phyloP scores from a whole-genome alignment of 2,329 filamentous ascomycete genomes.

The Chaetomium olivaceum region DNA sequence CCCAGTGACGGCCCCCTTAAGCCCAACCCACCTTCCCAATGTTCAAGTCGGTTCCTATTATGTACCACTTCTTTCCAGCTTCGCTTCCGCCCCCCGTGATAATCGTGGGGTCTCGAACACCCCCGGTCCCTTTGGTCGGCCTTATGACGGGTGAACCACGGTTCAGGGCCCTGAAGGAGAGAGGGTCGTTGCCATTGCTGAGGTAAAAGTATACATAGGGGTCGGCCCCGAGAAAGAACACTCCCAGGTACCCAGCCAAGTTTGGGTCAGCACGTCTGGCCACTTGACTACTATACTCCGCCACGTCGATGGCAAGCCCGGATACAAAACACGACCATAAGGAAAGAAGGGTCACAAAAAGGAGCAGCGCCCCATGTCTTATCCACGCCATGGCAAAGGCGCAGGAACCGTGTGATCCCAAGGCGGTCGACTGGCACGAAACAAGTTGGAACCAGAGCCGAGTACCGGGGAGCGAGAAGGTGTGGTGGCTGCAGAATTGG shows the following conservation, averaged over 20 bases:
- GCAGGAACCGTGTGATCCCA: no score
- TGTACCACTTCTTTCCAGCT: constrained; percentile 55
- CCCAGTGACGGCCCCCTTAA: background rate
- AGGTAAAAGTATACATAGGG: constrained; percentile 57
- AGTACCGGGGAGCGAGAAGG: constrained; percentile 22
- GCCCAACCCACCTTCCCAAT: constrained; percentile 45
- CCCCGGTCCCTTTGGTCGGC: constrained; percentile 53
- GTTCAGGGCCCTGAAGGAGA: constrained; percentile 52
- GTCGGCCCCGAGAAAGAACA: constrained; percentile 56
- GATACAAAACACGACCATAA: constrained; percentile 23
- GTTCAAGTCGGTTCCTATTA: constrained; percentile 56
- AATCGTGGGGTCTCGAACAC: constrained; percentile 54
- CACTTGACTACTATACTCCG: constrained; percentile 32
- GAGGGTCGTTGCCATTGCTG: constrained; percentile 53
- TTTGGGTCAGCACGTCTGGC: constrained; percentile 41
- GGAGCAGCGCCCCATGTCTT: background rate
- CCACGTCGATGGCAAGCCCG: constrained; percentile 31
- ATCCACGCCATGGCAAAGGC: constrained; percentile 13
- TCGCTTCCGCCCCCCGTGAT: constrained; percentile 49
- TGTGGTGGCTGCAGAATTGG: constrained; percentile 21
- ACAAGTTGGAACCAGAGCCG: background rate
- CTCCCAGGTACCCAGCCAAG: constrained; percentile 53
- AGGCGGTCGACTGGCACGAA: background rate
- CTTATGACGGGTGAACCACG: constrained; percentile 49
- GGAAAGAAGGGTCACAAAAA: constrained; percentile 14